A percentile compares a stretch with the other conserved stretches of the same genome.
phyloP scores from a whole-genome alignment of 371 early-diverging fungal genomes.

The Mucor mucedo region DNA sequence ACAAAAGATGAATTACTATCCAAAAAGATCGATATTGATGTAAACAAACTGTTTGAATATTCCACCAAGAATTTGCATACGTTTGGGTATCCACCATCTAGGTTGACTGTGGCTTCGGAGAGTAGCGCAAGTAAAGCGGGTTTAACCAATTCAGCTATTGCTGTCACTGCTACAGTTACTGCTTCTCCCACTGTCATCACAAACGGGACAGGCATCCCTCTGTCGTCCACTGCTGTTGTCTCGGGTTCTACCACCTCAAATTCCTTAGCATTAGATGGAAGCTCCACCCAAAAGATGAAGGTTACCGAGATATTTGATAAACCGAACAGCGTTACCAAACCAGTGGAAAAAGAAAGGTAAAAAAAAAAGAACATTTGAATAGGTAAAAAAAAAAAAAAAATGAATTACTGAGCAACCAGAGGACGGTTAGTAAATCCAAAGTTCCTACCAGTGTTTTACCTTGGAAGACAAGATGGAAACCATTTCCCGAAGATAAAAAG shows the following conservation, averaged over 20 bases:
- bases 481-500: slow-evolving; percentile 59
- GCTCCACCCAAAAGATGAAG: background rate
- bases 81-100: background rate
- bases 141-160: background rate
- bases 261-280: background rate
- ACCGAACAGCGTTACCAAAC: slow-evolving; percentile 3
- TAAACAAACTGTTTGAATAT: slow-evolving; percentile 31
- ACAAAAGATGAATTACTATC: background rate
- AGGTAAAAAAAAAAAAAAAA: background rate
- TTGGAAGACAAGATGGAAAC: slow-evolving; percentile 60
- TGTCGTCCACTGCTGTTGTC: background rate
- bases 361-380: background rate
- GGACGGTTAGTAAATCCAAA: slow-evolving; percentile 23
- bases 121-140: background rate
- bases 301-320: slow-evolving; percentile 5
- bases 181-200: background rate
- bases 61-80: slow-evolving; percentile 28
- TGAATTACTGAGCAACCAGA: too few relatives aligned
- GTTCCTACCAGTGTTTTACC: slow-evolving; percentile 51
- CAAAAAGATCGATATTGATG: slow-evolving; percentile 20
- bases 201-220: background rate
- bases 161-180: background rate
- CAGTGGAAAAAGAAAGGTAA: slow-evolving; percentile 38
- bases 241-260: background rate
- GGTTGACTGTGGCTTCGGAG: background rate